Evolutionary conservation across 176 grass and related monocot genomes (phyloP).

Genomic region (Cenchrus fungigraminus): DNA sequence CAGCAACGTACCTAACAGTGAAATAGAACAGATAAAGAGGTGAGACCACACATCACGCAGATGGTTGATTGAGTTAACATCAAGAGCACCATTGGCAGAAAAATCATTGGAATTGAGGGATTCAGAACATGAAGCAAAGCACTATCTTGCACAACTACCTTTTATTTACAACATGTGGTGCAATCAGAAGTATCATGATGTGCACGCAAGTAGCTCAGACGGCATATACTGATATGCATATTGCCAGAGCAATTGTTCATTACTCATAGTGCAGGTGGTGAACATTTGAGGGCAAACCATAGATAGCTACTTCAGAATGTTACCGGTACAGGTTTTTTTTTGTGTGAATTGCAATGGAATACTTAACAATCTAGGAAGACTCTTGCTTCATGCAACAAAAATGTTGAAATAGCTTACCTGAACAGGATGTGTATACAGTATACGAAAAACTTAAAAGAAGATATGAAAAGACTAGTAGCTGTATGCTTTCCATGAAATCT

Average conservation of each 20-base stretch:
- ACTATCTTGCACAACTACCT: neutral
- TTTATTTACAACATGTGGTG: neutral
- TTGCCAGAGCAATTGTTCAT: neutral
- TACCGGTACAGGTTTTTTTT: neutral
- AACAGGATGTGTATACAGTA: neutral
- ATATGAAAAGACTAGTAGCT: neutral
- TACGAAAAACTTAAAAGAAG: neutral
- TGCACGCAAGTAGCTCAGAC: slow-evolving; percentile 22
- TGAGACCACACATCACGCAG: slow-evolving; percentile 6
- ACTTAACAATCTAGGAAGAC: neutral
- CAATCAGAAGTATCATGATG: neutral
- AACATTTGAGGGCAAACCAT: slow-evolving; percentile 10
- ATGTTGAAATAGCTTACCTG: neutral
- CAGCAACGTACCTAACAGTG: slow-evolving; percentile 81
- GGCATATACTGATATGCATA: slow-evolving; percentile 2
- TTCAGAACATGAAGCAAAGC: slow-evolving; percentile 19
- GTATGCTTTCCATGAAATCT: neutral
- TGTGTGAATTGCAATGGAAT: neutral
- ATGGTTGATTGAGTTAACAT: slow-evolving; percentile 11
- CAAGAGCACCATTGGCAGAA: neutral
- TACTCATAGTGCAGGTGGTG: neutral
- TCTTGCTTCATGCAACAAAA: neutral
- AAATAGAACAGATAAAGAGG: slow-evolving; percentile 15
- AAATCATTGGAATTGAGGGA: neutral
- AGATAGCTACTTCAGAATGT: slow-evolving; percentile 17